Evolutionary conservation across 2,329 filamentous ascomycete species (phyloP).

Genomic region (Fusarium pininemorale): DNA sequence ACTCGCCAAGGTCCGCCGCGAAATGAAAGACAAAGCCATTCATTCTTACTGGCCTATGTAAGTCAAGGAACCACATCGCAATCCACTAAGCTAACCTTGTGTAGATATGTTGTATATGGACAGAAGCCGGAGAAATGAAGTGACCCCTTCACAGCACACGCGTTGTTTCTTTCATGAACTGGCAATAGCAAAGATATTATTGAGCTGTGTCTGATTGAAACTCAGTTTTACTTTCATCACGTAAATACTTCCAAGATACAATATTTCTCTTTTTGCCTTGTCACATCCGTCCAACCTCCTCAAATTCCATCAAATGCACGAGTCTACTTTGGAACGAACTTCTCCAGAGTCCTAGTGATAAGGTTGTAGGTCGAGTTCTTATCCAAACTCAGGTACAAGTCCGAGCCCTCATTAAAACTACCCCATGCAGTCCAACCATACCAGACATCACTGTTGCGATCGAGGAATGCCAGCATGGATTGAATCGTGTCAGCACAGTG

Average conservation of each 20-base stretch:
- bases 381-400: neutral
- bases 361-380: neutral
- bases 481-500: neutral
- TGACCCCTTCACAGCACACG: accelerated
- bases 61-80: neutral
- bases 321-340: neutral
- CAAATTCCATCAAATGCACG: no score
- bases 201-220: no score
- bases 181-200: accelerated
- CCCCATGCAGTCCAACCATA: neutral
- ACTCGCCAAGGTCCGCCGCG: slow-evolving; percentile 37
- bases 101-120: slow-evolving; percentile 23
- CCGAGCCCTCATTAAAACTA: neutral
- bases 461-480: neutral
- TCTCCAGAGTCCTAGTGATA: neutral
- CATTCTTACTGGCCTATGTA: slow-evolving; percentile 44
- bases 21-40: slow-evolving; percentile 37
- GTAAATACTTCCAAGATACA: neutral
- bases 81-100: neutral
- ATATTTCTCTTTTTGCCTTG: no score
- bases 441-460: neutral
- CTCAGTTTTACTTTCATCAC: accelerated
- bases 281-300: no score
- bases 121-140: slow-evolving; percentile 5
- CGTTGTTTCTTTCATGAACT: no score